Percentiles rank a stretch among this genome's conserved stretches.
These are phyloP conservation scores for Coemansia sp. DNA, from an alignment of 192 early-diverging fungal genomes.

Conservation along the genomic window DNA sequence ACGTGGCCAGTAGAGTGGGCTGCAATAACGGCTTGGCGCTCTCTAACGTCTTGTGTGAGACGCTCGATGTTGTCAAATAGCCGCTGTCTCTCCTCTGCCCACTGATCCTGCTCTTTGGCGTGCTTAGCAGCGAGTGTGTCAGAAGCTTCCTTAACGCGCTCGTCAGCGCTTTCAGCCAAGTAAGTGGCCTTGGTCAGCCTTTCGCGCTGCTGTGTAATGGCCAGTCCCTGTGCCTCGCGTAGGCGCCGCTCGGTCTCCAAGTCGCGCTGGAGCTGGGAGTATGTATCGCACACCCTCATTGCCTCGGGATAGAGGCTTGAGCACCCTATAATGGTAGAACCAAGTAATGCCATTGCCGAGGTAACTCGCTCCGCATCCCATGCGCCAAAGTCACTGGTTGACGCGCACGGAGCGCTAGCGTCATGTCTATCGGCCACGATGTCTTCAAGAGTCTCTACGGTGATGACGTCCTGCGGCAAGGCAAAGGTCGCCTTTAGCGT, in stretches of 20 bases:
- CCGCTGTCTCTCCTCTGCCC: conserved; percentile 46
- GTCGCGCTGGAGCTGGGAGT: conserved; percentile 28
- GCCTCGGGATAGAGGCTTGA: conserved; percentile 25
- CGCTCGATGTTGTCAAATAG: conserved; percentile 50
- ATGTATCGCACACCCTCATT: conserved; percentile 18
- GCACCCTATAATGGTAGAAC: conserved; percentile 21
- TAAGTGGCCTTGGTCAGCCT: conserved; percentile 26
- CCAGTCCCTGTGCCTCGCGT: conserved; percentile 49
- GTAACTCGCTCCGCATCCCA: conserved; percentile 16
- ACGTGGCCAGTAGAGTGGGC: not conserved
- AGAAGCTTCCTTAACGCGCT: conserved; percentile 34
- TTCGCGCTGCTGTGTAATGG: conserved; percentile 51
- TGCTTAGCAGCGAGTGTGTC: conserved; percentile 23
- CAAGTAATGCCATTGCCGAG: conserved; percentile 31
- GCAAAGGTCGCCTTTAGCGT: conserved; percentile 11
- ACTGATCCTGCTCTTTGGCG: conserved; percentile 17
- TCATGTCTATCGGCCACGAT: not conserved
- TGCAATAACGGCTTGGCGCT: conserved; percentile 12
- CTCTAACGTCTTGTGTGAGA: conserved; percentile 27
- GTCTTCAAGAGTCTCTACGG: conserved; percentile 19
- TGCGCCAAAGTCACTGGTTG: not conserved
- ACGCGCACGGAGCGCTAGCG: not conserved
- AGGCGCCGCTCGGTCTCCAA: conserved; percentile 44
- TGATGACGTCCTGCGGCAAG: not conserved
- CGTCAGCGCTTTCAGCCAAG: conserved; percentile 35